Evolutionary conservation across 495 filamentous ascomycete species (phyloP).

Genomic region (Aspergillus olivimuriae): DNA sequence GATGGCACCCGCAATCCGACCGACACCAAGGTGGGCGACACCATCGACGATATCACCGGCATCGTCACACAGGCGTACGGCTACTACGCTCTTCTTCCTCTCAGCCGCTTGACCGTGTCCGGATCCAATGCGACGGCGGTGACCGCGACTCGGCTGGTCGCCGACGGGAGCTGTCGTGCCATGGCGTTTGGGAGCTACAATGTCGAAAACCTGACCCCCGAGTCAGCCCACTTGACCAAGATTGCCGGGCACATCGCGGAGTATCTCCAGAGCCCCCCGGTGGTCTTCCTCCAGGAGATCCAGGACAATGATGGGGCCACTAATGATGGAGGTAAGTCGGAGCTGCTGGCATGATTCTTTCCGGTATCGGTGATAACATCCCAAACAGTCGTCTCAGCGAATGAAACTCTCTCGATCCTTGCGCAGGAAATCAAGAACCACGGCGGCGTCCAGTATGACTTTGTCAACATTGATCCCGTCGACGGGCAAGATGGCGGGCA

Average conservation of each 20-base stretch:
- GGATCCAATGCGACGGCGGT: slow-evolving; percentile 22
- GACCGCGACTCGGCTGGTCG: slow-evolving; percentile 36
- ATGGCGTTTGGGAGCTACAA: slow-evolving; percentile 55
- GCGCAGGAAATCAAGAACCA: slow-evolving; percentile 6
- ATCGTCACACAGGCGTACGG: slow-evolving; percentile 51
- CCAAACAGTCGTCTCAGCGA: slow-evolving; percentile 8
- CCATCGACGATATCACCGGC: slow-evolving; percentile 50
- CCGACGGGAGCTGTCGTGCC: slow-evolving; percentile 38
- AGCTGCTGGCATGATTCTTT: background rate
- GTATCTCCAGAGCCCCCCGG: slow-evolving; percentile 44
- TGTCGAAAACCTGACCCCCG: slow-evolving; percentile 52
- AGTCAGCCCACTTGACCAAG: slow-evolving; percentile 32
- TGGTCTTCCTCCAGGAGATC: slow-evolving; percentile 56
- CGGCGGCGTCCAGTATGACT: slow-evolving; percentile 19
- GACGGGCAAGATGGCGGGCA: slow-evolving; percentile 48
- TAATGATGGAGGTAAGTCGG: slow-evolving; percentile 38
- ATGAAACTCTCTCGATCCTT: slow-evolving; percentile 35
- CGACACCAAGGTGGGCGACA: slow-evolving; percentile 50
- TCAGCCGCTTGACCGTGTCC: slow-evolving; percentile 41
- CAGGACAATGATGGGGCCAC: slow-evolving; percentile 52
- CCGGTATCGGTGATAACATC: background rate
- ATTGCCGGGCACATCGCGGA: slow-evolving; percentile 51
- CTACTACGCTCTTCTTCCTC: slow-evolving; percentile 53
- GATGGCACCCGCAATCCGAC: slow-evolving; percentile 51
- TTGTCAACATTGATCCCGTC: slow-evolving; percentile 41